Evolutionary conservation across 805 yeast genomes (phyloP).

Genomic region (Starmerella stigmatis): DNA sequence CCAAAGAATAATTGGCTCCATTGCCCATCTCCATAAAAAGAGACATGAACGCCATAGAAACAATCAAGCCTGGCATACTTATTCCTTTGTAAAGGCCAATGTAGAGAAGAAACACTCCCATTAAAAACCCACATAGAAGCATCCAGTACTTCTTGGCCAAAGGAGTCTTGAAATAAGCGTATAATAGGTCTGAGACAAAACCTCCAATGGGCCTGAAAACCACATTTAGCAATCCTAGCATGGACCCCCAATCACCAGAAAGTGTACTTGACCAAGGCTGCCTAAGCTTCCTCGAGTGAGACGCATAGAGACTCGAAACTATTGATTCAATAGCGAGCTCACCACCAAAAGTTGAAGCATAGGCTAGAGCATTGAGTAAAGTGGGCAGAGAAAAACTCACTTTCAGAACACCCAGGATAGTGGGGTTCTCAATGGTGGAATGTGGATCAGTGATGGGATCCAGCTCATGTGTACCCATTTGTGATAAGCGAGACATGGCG

Average conservation of each 20-base stretch:
- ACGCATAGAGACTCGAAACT: slow-evolving; percentile 12
- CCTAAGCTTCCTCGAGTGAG: slow-evolving; percentile 14
- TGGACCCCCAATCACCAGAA: slow-evolving; percentile 20
- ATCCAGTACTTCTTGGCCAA: slow-evolving; percentile 32
- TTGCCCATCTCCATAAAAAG: slow-evolving; percentile 35
- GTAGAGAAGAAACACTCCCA: slow-evolving; percentile 33
- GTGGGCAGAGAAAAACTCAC: slow-evolving; percentile 14
- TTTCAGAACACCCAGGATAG: neutral
- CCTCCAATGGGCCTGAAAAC: slow-evolving; percentile 20
- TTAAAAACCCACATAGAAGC: slow-evolving; percentile 27
- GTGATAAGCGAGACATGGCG: slow-evolving; percentile 4
- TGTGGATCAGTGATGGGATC: slow-evolving; percentile 9
- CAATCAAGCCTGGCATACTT: slow-evolving; percentile 29
- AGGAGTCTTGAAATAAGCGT: slow-evolving; percentile 27
- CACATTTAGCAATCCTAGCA: slow-evolving; percentile 19
- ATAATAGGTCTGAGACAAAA: slow-evolving; percentile 27
- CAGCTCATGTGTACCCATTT: slow-evolving; percentile 2
- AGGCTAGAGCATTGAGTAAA: slow-evolving; percentile 14
- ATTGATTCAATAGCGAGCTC: slow-evolving; percentile 20
- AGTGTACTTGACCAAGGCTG: slow-evolving; percentile 10
- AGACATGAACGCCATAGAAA: slow-evolving; percentile 28
- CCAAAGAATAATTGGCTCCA: slow-evolving; percentile 34
- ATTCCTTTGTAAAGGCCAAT: slow-evolving; percentile 30
- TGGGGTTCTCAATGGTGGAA: slow-evolving; percentile 14
- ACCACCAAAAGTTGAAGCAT: slow-evolving; percentile 19